Conservation (phyloP, 1,284 basidiomycete species). For the Marasmius fiardii region DNA sequence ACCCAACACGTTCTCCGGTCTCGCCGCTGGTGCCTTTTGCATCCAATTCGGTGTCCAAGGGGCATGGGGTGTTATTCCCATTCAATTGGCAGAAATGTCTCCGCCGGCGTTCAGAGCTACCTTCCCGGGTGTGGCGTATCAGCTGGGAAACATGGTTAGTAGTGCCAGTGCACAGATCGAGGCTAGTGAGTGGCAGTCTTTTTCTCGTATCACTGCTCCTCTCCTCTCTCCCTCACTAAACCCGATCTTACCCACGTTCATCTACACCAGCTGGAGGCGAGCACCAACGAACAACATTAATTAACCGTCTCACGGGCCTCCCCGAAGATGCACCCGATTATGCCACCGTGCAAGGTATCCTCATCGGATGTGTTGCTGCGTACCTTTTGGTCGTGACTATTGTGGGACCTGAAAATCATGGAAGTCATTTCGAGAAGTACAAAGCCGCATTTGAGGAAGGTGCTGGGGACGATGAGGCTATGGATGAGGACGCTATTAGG, state of each 20-base stretch:
- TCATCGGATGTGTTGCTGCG: slow-evolving; percentile 65
- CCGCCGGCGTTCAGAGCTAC: slow-evolving; percentile 92
- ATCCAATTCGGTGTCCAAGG: slow-evolving; percentile 86
- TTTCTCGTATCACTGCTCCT: background rate
- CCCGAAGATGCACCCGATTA: slow-evolving; percentile 71
- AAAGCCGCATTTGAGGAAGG: slow-evolving; percentile 80
- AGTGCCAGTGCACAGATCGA: slow-evolving; percentile 91
- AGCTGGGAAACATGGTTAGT: slow-evolving; percentile 87
- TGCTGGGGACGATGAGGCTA: slow-evolving; percentile 47
- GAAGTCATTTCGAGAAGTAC: slow-evolving; percentile 79
- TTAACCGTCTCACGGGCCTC: slow-evolving; percentile 38
- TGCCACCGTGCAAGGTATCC: slow-evolving; percentile 52
- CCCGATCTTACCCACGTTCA: slow-evolving; percentile 33
- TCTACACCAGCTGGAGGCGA: slow-evolving; percentile 66
- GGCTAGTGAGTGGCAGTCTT: slow-evolving; percentile 51
- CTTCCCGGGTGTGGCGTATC: slow-evolving; percentile 93
- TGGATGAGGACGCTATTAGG: background rate
- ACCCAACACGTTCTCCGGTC: slow-evolving; percentile 58
- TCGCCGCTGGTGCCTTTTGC: slow-evolving; percentile 81
- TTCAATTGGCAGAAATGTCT: slow-evolving; percentile 85
- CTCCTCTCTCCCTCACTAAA: slow-evolving; percentile 22
- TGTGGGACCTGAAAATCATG: slow-evolving; percentile 79
- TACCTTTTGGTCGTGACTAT: slow-evolving; percentile 68
- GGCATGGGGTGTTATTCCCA: slow-evolving; percentile 82
- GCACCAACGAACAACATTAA: slow-evolving; percentile 57